Evolutionary conservation across 257 asterid species (phyloP).

Genomic region (Nicotiana undulata): DNA sequence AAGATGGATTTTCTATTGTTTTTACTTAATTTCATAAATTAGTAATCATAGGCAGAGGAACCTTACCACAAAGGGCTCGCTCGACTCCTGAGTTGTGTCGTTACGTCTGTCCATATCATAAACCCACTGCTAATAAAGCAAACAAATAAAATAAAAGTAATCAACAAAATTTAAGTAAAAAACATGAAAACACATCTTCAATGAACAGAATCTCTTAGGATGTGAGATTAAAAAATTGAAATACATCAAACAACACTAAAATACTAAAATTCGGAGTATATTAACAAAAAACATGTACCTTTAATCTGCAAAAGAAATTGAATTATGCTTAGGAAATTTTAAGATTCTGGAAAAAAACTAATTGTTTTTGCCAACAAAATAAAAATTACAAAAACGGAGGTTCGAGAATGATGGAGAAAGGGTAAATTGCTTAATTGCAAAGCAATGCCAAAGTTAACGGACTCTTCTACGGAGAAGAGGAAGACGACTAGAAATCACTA

Average conservation of each 20-base stretch:
- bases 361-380: not conserved
- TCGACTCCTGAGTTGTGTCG: not conserved
- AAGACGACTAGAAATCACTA: not conserved
- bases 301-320: slow-evolving; percentile 1
- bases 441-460: slow-evolving; percentile 2
- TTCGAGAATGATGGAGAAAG: not conserved
- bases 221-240: not conserved
- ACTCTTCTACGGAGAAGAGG: not conserved
- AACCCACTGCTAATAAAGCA: not conserved
- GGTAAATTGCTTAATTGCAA: not conserved
- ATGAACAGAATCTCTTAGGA: not conserved
- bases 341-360: not conserved
- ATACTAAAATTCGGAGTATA: not conserved
- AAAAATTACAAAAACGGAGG: not conserved
- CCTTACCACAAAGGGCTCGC: slow-evolving; percentile 2
- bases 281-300: not conserved
- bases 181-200: not conserved
- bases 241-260: not conserved
- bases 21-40: not conserved
- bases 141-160: not conserved
- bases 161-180: not conserved
- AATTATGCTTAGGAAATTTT: not conserved
- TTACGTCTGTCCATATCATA: slow-evolving; percentile 1
- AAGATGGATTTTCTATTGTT: not conserved
- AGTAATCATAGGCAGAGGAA: not conserved